Evolutionary conservation across 2,329 filamentous ascomycete genomes (phyloP).

Genomic region (Triangularia setosa): DNA sequence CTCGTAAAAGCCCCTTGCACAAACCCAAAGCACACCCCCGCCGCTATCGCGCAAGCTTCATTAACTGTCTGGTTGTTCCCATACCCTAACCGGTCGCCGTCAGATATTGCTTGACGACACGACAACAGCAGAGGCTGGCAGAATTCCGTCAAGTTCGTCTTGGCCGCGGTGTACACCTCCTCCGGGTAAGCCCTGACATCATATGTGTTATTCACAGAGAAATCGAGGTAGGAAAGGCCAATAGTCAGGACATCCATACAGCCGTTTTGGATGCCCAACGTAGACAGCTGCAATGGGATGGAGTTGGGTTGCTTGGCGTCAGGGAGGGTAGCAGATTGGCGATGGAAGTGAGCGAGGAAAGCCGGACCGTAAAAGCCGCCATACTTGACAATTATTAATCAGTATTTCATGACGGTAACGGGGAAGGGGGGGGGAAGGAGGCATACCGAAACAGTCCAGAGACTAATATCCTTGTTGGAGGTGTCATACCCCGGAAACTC

Average conservation of each 20-base stretch:
- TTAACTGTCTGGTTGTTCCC: conserved; percentile 40
- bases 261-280: conserved; percentile 1
- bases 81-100: conserved; percentile 37
- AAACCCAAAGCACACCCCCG: conserved; percentile 51
- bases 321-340: not conserved
- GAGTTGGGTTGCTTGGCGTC: not conserved
- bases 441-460: conserved; percentile 3
- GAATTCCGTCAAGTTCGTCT: conserved; percentile 42
- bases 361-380: conserved; percentile 3
- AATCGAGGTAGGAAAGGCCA: not conserved
- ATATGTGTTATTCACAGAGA: conserved; percentile 44
- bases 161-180: conserved; percentile 43
- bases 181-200: conserved; percentile 54
- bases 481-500: conserved; percentile 5
- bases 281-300: not conserved
- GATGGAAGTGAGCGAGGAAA: not conserved
- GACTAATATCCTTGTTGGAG: not conserved
- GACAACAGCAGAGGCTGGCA: conserved; percentile 50
- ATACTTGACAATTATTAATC: not conserved
- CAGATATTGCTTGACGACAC: conserved; percentile 45
- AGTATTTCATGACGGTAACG: not conserved
- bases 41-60: conserved; percentile 51
- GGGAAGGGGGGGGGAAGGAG: not conserved
- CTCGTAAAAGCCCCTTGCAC: conserved; percentile 41
- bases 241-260: not conserved